Evolutionary conservation across 768 basidiomycete species (phyloP).

Genomic region (Dentipellis sp.): DNA sequence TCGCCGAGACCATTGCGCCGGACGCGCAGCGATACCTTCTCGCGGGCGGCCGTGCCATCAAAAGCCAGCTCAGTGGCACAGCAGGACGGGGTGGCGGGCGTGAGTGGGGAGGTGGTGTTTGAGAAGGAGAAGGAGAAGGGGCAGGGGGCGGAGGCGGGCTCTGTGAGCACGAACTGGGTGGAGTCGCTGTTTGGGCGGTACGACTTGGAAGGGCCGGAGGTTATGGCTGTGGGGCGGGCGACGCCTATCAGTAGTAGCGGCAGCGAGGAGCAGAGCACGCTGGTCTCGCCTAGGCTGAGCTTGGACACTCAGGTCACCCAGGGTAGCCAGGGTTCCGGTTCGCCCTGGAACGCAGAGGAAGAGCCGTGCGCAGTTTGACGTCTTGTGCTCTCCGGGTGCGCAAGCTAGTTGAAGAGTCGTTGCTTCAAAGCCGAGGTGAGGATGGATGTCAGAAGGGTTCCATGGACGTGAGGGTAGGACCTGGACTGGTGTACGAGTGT

Average conservation of each 20-base stretch:
- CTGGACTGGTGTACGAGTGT: no score
- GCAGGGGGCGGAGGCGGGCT: background rate
- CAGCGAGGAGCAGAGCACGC: background rate
- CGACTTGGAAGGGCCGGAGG: background rate
- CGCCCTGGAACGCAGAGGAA: no score
- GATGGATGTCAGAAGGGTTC: no score
- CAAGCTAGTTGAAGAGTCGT: no score
- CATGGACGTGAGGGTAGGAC: no score
- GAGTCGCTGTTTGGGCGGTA: background rate
- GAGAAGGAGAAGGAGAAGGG: background rate
- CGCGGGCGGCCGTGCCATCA: background rate
- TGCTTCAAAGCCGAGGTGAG: no score
- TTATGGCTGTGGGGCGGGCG: background rate
- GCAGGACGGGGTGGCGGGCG: background rate
- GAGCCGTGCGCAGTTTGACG: no score
- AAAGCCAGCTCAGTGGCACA: background rate
- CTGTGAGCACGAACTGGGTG: background rate
- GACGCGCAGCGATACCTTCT: background rate
- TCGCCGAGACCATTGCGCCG: background rate
- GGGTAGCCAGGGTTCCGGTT: no score
- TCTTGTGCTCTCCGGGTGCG: no score
- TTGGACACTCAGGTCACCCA: no score
- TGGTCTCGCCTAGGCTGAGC: background rate
- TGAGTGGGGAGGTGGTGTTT: background rate
- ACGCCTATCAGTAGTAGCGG: background rate